Conservation (phyloP, 345 rosid species). For the Sisymbrium irio region DNA sequence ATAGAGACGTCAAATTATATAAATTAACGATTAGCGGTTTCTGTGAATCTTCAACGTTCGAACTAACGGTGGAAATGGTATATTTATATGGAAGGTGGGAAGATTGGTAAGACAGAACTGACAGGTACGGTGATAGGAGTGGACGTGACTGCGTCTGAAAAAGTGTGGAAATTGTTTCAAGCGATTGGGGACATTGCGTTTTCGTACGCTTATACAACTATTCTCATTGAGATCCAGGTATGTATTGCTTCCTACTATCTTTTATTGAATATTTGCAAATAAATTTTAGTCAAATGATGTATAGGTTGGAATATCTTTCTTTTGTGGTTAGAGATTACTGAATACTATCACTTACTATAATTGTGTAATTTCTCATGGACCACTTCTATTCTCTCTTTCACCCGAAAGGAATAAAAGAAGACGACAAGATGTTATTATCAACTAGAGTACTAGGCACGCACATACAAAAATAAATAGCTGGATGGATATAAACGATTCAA, state of each 20-base stretch:
- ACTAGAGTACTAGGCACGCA: neutral
- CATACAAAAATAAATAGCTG: neutral
- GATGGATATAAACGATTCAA: neutral
- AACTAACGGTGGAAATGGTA: constrained; percentile 5
- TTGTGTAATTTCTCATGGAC: neutral
- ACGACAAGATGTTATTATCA: neutral
- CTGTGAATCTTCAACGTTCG: neutral
- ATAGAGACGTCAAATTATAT: neutral
- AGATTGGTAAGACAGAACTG: constrained; percentile 42
- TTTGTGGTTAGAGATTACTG: neutral
- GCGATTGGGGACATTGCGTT: constrained; percentile 88
- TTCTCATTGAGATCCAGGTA: constrained; percentile 84
- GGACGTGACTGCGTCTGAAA: constrained; percentile 63
- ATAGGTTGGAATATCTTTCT: neutral
- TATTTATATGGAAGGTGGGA: constrained; percentile 35
- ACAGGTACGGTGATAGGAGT: constrained; percentile 62
- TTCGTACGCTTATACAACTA: constrained; percentile 72
- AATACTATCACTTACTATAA: neutral
- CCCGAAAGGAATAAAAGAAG: neutral
- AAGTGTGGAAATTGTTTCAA: constrained; percentile 72
- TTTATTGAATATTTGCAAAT: neutral
- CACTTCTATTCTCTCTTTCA: neutral
- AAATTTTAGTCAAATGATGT: neutral
- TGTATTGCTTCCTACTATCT: neutral
- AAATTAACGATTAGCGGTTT: neutral